Evolutionary conservation across 2,329 filamentous ascomycete genomes (phyloP), one percentile per base, ranked within the genome.

Genomic region (Waltergamsia citrina): DNA sequence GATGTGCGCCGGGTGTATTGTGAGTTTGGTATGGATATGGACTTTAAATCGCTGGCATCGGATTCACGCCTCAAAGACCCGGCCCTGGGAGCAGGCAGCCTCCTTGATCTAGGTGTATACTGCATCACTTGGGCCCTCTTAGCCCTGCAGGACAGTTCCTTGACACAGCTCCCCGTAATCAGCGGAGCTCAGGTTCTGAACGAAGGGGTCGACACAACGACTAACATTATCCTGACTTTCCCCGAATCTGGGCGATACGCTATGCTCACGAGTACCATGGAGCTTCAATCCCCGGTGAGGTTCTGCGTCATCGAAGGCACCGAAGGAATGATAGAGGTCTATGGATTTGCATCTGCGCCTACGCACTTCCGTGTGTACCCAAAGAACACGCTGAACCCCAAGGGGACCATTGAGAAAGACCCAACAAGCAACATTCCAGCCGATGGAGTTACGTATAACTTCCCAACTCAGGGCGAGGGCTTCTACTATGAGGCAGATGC

Each of bases 401-500:
- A n/a, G n/a, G n/a, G n/a, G n/a, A n/a, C n/a, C n/a, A n/a, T n/a
- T n/a, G n/a, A n/a, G n/a, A n/a, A n/a, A n/a, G n/a, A n/a, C n/a
- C n/a, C n/a, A 10, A 14, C 15, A 7, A 17, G 26, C 12, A 4
- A 14, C 26, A 17, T 17, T 17, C 8, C 10, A 12, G 20, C 17
- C n/a, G 43, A 48, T 26, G 35, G 38, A 26, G 51, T 58, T 45
- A 54, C 46, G 22, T 56, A 55, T 24, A 49, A 57, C 2, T 63
- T 64, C 33, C 49, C 54, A 19, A 34, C n/a, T 15, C 50, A 49
- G 1, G 56, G 55, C 0, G 46, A 47, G 22, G 63, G 57, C 0
- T 67, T 63, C 35, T 62, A 52, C 47, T 69, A 48, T 48, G 66
- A 71, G 41, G 62, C 61, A 3, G 63, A 67, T 38, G 54, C 55